Percentiles rank a stretch among this genome's conserved stretches.
Conservation (phyloP, 768 basidiomycete species). For the Auricularia cornea region DNA sequence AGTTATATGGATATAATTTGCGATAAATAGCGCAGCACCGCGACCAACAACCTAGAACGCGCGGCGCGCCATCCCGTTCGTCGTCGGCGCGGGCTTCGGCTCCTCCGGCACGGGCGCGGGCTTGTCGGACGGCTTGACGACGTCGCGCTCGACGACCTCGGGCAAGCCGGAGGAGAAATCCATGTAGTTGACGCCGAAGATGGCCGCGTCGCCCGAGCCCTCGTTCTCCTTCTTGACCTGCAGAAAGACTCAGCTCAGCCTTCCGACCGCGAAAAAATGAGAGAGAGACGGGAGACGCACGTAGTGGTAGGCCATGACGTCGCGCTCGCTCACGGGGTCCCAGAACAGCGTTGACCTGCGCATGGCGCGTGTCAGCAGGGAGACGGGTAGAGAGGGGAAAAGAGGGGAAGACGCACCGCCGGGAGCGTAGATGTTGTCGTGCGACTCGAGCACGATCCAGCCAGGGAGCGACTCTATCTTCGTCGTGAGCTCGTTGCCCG, state of each 20-base stretch:
- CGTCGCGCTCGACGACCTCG: not conserved
- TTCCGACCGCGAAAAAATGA: no score
- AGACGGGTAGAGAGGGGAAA: not conserved
- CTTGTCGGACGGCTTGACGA: not conserved
- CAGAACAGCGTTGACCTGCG: not conserved
- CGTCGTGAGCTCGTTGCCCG: not conserved
- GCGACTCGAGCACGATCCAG: slow-evolving; percentile 6
- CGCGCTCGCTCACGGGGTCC: not conserved
- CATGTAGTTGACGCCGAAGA: not conserved
- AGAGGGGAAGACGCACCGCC: slow-evolving; percentile 10
- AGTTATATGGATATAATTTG: no score
- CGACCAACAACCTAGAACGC: no score
- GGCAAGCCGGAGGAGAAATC: not conserved
- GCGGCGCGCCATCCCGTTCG: no score
- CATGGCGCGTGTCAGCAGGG: not conserved
- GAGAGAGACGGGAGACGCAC: not conserved
- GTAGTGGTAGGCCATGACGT: not conserved
- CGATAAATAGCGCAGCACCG: no score
- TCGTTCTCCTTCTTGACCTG: not conserved
- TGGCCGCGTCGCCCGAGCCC: not conserved
- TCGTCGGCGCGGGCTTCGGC: not conserved
- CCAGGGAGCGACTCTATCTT: not conserved
- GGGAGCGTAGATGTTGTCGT: slow-evolving; percentile 22
- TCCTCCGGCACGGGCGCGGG: not conserved
- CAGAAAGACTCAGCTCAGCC: no score